Conservation (phyloP, 495 filamentous ascomycete genomes). For the Pseudoneurospora amorphoporcata region DNA sequence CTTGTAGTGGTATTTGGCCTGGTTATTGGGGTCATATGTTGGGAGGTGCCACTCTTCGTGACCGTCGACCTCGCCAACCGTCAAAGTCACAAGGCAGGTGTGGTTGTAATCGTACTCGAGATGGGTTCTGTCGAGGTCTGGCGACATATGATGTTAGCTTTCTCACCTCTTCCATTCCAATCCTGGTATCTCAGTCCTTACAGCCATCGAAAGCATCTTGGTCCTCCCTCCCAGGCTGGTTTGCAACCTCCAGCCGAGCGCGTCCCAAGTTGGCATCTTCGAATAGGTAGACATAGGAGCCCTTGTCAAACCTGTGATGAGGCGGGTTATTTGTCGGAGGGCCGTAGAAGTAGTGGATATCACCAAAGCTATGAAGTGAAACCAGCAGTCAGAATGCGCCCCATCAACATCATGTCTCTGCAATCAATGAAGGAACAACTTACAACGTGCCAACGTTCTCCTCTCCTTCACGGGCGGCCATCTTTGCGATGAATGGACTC, state of each 20-base stretch:
- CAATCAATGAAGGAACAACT: slow-evolving; percentile 25
- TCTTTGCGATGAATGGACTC: slow-evolving; percentile 25
- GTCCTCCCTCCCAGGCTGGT: slow-evolving; percentile 73
- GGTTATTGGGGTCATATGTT: slow-evolving; percentile 54
- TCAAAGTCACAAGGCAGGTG: slow-evolving; percentile 62
- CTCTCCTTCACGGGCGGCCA: slow-evolving; percentile 72
- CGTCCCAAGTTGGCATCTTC: slow-evolving; percentile 57
- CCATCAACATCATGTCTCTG: neutral
- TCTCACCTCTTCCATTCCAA: neutral
- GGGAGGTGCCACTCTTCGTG: slow-evolving; percentile 69
- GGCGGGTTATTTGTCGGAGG: slow-evolving; percentile 57
- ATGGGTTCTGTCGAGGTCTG: slow-evolving; percentile 54
- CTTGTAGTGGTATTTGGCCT: slow-evolving; percentile 61
- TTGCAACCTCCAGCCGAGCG: slow-evolving; percentile 74
- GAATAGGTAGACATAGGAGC: slow-evolving; percentile 81
- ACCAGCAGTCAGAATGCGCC: slow-evolving; percentile 2
- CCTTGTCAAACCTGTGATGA: slow-evolving; percentile 82
- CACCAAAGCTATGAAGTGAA: slow-evolving; percentile 56
- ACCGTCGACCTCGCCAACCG: slow-evolving; percentile 49
- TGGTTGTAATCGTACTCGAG: slow-evolving; percentile 70
- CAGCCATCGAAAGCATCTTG: slow-evolving; percentile 85
- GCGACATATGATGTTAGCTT: neutral
- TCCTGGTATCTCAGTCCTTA: slow-evolving; percentile 28
- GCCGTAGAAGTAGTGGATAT: slow-evolving; percentile 83
- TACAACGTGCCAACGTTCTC: slow-evolving; percentile 71